Evolutionary conservation across 2,329 filamentous ascomycete species (phyloP).

Genomic region (Pestalotiopsis sp.): DNA sequence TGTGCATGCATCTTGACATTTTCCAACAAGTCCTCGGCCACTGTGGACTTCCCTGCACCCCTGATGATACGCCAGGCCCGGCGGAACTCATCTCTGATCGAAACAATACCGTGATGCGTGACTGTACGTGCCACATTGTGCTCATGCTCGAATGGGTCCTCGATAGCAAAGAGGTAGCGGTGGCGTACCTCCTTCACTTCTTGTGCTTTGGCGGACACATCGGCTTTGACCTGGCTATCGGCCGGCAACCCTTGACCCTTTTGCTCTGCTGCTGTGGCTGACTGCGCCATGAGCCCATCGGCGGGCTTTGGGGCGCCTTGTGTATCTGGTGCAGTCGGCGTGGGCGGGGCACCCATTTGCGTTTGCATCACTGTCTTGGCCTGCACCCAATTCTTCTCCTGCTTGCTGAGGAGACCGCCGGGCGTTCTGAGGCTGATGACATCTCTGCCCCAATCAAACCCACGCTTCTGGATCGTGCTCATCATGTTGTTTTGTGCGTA

Average conservation of each 20-base stretch:
- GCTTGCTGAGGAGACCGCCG: conserved; percentile 73
- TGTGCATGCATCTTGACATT: conserved; percentile 45
- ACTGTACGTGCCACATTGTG: conserved; percentile 91
- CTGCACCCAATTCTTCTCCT: conserved; percentile 83
- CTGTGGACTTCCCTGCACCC: conserved; percentile 44
- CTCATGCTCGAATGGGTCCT: conserved; percentile 86
- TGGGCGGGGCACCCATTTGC: conserved; percentile 36
- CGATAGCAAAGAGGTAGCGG: conserved; percentile 85
- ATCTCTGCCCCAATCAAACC: conserved; percentile 80
- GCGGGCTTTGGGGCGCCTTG: conserved; percentile 18
- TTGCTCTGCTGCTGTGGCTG: conserved; percentile 15
- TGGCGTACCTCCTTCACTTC: conserved; percentile 72
- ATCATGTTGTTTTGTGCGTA: conserved; percentile 67
- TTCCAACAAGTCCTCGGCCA: conserved; percentile 54
- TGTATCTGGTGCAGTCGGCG: conserved; percentile 18
- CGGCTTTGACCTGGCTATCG: conserved; percentile 9
- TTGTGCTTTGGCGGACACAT: conserved; percentile 29
- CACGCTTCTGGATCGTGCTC: conserved; percentile 51
- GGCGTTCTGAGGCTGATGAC: conserved; percentile 76
- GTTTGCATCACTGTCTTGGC: conserved; percentile 70
- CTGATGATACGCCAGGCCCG: conserved; percentile 75
- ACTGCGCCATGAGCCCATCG: conserved; percentile 20
- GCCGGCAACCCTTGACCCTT: conserved; percentile 13
- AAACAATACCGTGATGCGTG: conserved; percentile 78
- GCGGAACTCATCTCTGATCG: conserved; percentile 83